These are phyloP conservation scores for Debaryomyces fabryi DNA, from an alignment of 1,139 yeast genomes.

Conservation along the genomic window DNA sequence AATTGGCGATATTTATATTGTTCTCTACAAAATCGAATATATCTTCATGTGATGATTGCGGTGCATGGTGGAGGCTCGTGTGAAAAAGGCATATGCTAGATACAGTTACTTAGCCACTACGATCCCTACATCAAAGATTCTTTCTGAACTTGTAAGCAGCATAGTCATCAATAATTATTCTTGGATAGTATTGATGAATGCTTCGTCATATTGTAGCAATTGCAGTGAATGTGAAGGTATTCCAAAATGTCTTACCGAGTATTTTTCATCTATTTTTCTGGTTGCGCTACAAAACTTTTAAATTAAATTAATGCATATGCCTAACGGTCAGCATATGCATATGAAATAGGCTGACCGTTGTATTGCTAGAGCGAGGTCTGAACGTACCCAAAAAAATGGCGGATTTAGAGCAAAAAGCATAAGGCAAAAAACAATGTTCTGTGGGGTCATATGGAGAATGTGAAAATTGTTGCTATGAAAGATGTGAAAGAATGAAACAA, in stretches of 20 bases:
- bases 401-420: not conserved
- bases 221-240: not conserved
- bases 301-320: not conserved
- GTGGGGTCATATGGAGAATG: not conserved
- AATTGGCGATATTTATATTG: not conserved
- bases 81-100: not conserved
- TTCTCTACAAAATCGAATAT: not conserved
- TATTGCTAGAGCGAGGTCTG: not conserved
- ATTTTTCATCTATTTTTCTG: not conserved
- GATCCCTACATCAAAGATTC: not conserved
- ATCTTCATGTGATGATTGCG: slow-evolving; percentile 5
- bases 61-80: not conserved
- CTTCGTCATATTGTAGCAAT: not conserved
- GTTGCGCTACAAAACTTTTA: not conserved
- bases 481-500: not conserved
- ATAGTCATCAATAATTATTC: not conserved
- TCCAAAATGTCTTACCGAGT: not conserved
- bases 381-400: not conserved
- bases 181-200: not conserved
- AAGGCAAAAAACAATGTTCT: not conserved
- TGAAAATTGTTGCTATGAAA: not conserved
- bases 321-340: too few species aligned
- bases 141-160: not conserved
- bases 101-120: not conserved
- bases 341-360: not conserved